Conservation (phyloP, 345 rosid genomes). For the Sisymbrium altissimum region DNA sequence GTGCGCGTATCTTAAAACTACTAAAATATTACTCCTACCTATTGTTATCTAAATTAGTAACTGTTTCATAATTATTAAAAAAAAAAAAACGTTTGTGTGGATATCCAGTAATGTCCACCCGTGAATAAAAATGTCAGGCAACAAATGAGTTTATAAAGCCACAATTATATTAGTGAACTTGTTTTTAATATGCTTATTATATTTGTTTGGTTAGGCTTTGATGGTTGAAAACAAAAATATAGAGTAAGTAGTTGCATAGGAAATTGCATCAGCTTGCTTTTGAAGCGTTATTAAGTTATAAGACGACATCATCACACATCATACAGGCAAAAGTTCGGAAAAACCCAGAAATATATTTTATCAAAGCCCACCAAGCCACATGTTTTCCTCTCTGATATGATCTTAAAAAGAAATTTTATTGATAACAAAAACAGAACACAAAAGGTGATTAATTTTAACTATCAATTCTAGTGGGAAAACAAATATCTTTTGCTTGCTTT, state of each 20-base stretch:
- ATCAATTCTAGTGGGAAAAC: neutral
- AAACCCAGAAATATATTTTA: slow-evolving; percentile 14
- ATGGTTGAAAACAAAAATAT: neutral
- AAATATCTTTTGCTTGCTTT: neutral
- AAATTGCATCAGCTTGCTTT: slow-evolving; percentile 26
- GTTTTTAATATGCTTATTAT: neutral
- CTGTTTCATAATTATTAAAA: neutral
- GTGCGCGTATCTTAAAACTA: neutral
- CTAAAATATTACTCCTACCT: neutral
- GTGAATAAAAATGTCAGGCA: slow-evolving; percentile 5
- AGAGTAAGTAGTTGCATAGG: slow-evolving; percentile 15
- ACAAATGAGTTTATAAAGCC: neutral
- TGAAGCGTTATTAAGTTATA: slow-evolving; percentile 32
- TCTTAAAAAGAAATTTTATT: neutral
- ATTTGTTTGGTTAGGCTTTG: neutral
- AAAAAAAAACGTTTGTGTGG: slow-evolving; percentile 5
- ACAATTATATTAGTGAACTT: neutral
- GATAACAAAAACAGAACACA: neutral
- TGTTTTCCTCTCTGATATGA: slow-evolving; percentile 9
- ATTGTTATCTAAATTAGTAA: neutral
- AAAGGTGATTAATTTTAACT: slow-evolving; percentile 9
- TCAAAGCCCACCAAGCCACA: slow-evolving; percentile 20
- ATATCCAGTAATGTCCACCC: slow-evolving; percentile 11
- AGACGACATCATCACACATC: slow-evolving; percentile 9
- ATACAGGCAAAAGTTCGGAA: neutral